Percentiles rank a stretch among this genome's conserved stretches.
Evolutionary conservation across 257 asterid species (phyloP).

Genomic region (Buddleja alternifolia): DNA sequence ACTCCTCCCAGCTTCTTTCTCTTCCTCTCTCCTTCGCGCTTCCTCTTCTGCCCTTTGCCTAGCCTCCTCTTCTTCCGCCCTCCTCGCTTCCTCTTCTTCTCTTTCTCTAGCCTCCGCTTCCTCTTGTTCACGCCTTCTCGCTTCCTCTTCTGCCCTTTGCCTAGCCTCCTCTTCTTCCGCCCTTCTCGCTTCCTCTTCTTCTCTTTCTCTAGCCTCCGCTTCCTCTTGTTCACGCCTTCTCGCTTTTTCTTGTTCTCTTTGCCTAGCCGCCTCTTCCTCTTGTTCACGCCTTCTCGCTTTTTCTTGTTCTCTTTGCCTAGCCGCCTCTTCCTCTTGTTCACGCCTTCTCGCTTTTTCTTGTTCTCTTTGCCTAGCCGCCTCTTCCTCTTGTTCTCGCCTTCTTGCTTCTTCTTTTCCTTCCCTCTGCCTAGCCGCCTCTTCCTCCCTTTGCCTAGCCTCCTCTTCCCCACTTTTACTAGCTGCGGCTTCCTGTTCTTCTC

Average conservation of each 20-base stretch:
- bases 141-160: not conserved
- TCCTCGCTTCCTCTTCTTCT: not conserved
- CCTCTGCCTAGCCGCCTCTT: not conserved
- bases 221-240: conserved; percentile 15
- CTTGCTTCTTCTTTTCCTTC: not conserved
- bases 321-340: not conserved
- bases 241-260: not conserved
- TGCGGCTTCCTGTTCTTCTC: conserved; percentile 11
- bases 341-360: conserved; percentile 9
- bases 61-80: conserved; percentile 13
- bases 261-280: conserved; percentile 12
- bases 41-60: not conserved
- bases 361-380: not conserved
- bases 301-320: not conserved
- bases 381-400: conserved; percentile 22
- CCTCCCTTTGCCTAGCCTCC: not conserved
- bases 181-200: not conserved
- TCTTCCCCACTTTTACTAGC: conserved; percentile 7
- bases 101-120: not conserved
- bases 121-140: conserved; percentile 11
- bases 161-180: conserved; percentile 1
- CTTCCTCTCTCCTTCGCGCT: not conserved
- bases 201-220: conserved; percentile 2
- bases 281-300: not conserved
- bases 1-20: not conserved